phyloP scores from a whole-genome alignment of 192 early-diverging fungal genomes.

The Entomortierella parvispora region DNA sequence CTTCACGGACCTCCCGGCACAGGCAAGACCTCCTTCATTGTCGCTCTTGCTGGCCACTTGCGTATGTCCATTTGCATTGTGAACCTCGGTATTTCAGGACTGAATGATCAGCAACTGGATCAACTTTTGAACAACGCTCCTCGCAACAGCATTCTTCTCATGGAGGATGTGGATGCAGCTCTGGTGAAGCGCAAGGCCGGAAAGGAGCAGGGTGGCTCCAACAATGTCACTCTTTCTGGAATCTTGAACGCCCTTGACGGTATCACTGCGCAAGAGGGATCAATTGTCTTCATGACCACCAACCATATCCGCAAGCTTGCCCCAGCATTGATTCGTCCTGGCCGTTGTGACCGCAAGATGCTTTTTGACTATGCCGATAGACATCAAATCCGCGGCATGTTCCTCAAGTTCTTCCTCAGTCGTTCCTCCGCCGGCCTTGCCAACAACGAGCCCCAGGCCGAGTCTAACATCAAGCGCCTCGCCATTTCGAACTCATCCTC shows the following conservation, averaged over 20 bases:
- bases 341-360: conserved; percentile 62
- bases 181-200: conserved; percentile 38
- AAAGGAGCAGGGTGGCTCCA: conserved; percentile 22
- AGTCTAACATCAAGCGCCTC: neutral
- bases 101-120: conserved; percentile 56
- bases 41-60: conserved; percentile 63
- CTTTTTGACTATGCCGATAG: conserved; percentile 59
- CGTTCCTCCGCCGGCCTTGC: conserved; percentile 23
- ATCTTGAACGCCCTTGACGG: conserved; percentile 64
- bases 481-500: neutral
- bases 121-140: conserved; percentile 54
- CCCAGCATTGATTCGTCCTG: conserved; percentile 64
- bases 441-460: conserved; percentile 4
- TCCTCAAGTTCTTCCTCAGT: conserved; percentile 51
- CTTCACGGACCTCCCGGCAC: conserved; percentile 67
- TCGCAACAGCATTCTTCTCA: conserved; percentile 61
- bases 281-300: conserved; percentile 62
- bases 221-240: conserved; percentile 55
- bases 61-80: conserved; percentile 62
- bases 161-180: conserved; percentile 61
- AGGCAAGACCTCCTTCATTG: conserved; percentile 63
- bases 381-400: conserved; percentile 56
- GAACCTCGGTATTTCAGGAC: conserved; percentile 53
- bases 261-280: conserved; percentile 61
- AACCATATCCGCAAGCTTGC: conserved; percentile 57